A percentile compares a stretch with the other conserved stretches of the same genome.
Evolutionary conservation across 73 alveolate genomes (phyloP).

Genomic region (Tetrahymena thermophila): DNA sequence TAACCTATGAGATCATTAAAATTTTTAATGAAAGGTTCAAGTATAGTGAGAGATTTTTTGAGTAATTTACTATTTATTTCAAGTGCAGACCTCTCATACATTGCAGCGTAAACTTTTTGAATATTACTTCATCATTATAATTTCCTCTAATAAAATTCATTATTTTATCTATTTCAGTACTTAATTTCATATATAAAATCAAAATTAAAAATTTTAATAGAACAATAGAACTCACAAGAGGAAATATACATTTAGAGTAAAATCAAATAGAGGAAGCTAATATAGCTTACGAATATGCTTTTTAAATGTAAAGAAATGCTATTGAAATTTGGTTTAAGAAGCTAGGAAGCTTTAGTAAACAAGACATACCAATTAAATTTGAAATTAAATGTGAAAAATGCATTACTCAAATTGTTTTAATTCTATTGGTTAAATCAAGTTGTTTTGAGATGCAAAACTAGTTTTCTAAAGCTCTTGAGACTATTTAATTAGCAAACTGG

Average conservation of each 20-base stretch:
- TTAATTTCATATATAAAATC: no score
- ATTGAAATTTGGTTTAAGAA: not conserved
- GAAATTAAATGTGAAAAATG: not conserved
- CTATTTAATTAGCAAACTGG: not conserved
- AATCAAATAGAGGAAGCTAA: not conserved
- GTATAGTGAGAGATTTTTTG: not conserved
- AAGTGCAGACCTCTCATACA: not conserved
- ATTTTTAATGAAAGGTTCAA: not conserved
- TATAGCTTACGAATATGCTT: not conserved
- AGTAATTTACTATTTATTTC: not conserved
- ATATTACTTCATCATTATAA: not conserved
- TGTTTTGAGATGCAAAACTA: not conserved
- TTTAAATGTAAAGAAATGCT: not conserved
- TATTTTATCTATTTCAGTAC: no score
- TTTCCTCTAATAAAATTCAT: not conserved
- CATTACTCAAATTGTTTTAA: not conserved
- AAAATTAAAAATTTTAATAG: not conserved
- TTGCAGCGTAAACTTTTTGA: not conserved
- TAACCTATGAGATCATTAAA: not conserved
- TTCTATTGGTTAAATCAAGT: not conserved
- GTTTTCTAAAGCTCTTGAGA: not conserved
- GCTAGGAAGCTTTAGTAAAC: not conserved
- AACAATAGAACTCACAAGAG: not conserved
- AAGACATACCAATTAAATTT: not conserved
- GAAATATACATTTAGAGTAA: not conserved